Percentiles rank a stretch among this genome's conserved stretches.
phyloP scores from a whole-genome alignment of 768 basidiomycete species.

The Trametes sanguinea region DNA sequence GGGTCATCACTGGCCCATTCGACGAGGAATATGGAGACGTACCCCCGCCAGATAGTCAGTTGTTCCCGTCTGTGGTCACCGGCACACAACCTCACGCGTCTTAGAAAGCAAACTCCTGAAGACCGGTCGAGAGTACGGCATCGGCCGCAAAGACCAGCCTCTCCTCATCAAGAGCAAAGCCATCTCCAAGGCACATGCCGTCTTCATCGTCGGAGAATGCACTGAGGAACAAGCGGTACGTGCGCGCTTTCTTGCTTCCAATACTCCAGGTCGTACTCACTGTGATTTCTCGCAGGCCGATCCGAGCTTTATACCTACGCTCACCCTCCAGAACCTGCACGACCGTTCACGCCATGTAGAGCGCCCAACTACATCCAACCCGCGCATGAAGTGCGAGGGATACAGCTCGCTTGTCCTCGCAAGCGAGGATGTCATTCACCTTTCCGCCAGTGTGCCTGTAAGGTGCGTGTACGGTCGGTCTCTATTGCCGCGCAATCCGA shows the following conservation, averaged over 20 bases:
- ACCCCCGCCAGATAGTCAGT: constrained; percentile 14
- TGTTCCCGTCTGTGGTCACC: no score
- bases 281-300: constrained; percentile 43
- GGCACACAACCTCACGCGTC: background rate
- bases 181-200: constrained; percentile 63
- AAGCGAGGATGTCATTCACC: constrained; percentile 54
- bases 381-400: constrained; percentile 43
- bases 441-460: constrained; percentile 46
- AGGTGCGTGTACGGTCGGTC: constrained; percentile 38
- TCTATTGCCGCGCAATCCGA: background rate
- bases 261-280: no score
- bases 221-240: constrained; percentile 58
- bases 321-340: constrained; percentile 8
- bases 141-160: constrained; percentile 59
- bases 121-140: constrained; percentile 49
- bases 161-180: constrained; percentile 60
- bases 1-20: constrained; percentile 26
- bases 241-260: constrained; percentile 4
- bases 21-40: constrained; percentile 20
- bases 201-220: constrained; percentile 56
- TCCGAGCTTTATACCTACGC: constrained; percentile 47
- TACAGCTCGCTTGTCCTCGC: constrained; percentile 43
- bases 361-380: constrained; percentile 5
- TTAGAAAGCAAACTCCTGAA: constrained; percentile 62
- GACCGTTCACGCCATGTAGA: constrained; percentile 1